These are phyloP conservation scores for Lentinula boryana DNA, from an alignment of 768 basidiomycete species.

Conservation along the genomic window DNA sequence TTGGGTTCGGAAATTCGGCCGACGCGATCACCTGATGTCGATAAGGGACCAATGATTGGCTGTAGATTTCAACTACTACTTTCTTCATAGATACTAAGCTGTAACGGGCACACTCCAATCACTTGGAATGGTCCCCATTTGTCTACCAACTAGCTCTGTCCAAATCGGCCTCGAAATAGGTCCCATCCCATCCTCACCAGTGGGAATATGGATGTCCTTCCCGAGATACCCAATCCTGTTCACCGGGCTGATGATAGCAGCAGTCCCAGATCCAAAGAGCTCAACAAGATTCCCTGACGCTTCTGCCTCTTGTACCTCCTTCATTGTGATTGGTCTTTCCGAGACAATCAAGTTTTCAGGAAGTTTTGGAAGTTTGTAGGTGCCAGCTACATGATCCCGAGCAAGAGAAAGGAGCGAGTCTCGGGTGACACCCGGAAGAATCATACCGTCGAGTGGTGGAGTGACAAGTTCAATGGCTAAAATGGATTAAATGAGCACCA, in stretches of 20 bases:
- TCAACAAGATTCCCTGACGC: conserved; percentile 67
- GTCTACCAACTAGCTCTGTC: conserved; percentile 70
- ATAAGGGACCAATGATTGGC: not conserved
- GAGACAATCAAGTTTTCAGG: conserved; percentile 51
- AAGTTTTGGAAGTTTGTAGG: conserved; percentile 39
- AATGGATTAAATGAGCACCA: not conserved
- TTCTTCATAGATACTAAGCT: conserved; percentile 15
- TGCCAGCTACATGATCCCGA: conserved; percentile 50
- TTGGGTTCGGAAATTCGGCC: not conserved
- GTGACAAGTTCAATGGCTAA: conserved; percentile 79
- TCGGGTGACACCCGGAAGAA: conserved; percentile 89
- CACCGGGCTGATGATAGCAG: conserved; percentile 69
- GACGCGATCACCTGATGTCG: not conserved
- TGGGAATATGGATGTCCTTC: conserved; percentile 57
- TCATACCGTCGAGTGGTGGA: conserved; percentile 85
- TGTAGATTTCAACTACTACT: not conserved
- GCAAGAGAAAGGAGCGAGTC: conserved; percentile 75
- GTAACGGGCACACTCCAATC: conserved; percentile 66
- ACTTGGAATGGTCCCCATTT: conserved; percentile 71
- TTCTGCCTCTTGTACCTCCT: conserved; percentile 57
- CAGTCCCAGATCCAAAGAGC: conserved; percentile 81
- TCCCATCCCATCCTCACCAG: conserved; percentile 71
- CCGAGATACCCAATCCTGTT: conserved; percentile 71
- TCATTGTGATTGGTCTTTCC: conserved; percentile 73
- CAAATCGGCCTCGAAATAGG: conserved; percentile 69